These are phyloP conservation scores for Cytospora paraplurivora DNA, from an alignment of 2,329 filamentous ascomycete genomes.

Conservation along the genomic window DNA sequence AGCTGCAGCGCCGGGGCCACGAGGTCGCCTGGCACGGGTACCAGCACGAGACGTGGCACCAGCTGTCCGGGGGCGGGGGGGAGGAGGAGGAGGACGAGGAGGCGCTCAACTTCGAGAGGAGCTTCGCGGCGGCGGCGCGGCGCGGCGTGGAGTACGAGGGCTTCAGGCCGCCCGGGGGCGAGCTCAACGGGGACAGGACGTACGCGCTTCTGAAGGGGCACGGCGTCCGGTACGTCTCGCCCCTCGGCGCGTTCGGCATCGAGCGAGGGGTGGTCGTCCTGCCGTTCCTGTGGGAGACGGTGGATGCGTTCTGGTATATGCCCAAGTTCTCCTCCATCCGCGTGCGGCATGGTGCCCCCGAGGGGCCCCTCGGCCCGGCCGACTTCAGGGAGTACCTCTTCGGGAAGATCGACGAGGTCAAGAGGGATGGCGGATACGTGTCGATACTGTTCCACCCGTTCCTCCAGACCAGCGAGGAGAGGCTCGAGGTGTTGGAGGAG, in stretches of 20 bases:
- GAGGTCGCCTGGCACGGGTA: conserved; percentile 39
- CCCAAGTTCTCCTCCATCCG: conserved; percentile 33
- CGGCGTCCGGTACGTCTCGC: conserved; percentile 36
- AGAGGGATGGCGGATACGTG: conserved; percentile 31
- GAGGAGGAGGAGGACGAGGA: conserved; percentile 30
- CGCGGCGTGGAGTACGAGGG: conserved; percentile 32
- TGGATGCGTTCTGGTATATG: conserved; percentile 40
- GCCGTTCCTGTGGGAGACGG: conserved; percentile 37
- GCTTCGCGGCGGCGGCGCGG: conserved; percentile 30
- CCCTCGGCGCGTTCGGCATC: conserved; percentile 33
- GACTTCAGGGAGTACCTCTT: conserved; percentile 32
- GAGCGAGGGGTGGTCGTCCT: conserved; percentile 31
- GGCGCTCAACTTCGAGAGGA: conserved; percentile 33
- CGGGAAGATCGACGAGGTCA: conserved; percentile 31
- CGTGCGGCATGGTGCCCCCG: conserved; percentile 28
- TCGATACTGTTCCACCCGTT: conserved; percentile 38
- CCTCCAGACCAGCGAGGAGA: conserved; percentile 34
- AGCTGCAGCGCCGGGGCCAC: conserved; percentile 32
- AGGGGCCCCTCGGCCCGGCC: conserved; percentile 27
- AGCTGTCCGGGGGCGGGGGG: conserved; percentile 29
- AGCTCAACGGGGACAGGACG: conserved; percentile 32
- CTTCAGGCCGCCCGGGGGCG: conserved; percentile 36
- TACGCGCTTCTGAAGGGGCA: conserved; percentile 30
- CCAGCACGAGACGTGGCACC: conserved; percentile 36
- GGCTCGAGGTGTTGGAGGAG: conserved; percentile 33